Percentiles rank a stretch among this genome's conserved stretches.
Conservation (phyloP, 768 basidiomycete species). For the Suillus bovinus region DNA sequence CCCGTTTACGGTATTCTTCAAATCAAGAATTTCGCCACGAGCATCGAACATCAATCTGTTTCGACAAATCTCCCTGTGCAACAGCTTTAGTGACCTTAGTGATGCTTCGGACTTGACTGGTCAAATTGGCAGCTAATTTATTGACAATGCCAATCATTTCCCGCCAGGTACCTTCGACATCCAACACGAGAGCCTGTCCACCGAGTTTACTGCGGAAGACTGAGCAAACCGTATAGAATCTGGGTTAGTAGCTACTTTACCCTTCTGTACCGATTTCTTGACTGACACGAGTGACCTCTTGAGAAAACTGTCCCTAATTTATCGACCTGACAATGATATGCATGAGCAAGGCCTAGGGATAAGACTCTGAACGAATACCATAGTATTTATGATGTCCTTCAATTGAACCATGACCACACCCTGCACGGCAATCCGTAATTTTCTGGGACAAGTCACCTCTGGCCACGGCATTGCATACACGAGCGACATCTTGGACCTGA, state of each 20-base stretch:
- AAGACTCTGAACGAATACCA: constrained; percentile 38
- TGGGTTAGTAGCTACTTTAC: constrained; percentile 38
- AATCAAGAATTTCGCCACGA: constrained; percentile 86
- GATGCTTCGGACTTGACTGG: constrained; percentile 56
- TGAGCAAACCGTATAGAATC: constrained; percentile 33
- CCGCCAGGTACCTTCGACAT: constrained; percentile 88
- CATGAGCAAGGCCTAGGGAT: constrained; percentile 1
- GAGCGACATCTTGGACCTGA: constrained; percentile 80
- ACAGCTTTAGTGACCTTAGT: constrained; percentile 72
- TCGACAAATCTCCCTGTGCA: constrained; percentile 84
- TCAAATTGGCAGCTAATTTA: too few species aligned
- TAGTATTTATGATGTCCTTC: constrained; percentile 75
- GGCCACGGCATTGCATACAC: constrained; percentile 81
- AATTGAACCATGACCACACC: constrained; percentile 80
- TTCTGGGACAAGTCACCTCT: constrained; percentile 75
- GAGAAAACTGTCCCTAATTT: constrained; percentile 84
- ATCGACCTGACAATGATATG: constrained; percentile 47
- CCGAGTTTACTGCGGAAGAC: constrained; percentile 80
- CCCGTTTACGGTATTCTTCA: constrained; percentile 62
- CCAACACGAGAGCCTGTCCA: constrained; percentile 81
- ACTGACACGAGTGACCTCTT: constrained; percentile 84
- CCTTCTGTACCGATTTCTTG: constrained; percentile 86
- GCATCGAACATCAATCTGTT: constrained; percentile 92
- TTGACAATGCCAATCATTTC: constrained; percentile 81
- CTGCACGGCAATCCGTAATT: constrained; percentile 76